Evolutionary conservation across 495 filamentous ascomycete genomes (phyloP).

Genomic region (Neurospora sublineolata): DNA sequence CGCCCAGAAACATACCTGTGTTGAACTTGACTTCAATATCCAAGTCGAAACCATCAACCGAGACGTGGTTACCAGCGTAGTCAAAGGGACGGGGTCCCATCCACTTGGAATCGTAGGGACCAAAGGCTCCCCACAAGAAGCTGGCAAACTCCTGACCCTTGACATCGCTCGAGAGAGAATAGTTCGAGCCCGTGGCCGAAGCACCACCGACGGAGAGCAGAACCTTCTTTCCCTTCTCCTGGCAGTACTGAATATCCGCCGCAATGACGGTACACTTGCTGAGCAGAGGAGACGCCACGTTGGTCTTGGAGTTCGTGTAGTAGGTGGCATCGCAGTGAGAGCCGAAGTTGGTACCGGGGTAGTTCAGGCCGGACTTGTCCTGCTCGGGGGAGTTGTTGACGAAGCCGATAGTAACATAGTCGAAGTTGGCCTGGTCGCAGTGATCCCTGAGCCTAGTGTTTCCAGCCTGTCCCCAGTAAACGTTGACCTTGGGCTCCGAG

Average conservation of each 20-base stretch:
- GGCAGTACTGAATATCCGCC: constrained; percentile 50
- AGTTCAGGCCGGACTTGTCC: constrained; percentile 19
- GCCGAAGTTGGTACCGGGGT: constrained; percentile 33
- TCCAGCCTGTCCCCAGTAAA: constrained; percentile 27
- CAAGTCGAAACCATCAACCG: constrained; percentile 59
- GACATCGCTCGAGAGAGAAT: constrained; percentile 35
- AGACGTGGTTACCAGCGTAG: constrained; percentile 20
- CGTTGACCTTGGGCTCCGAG: constrained; percentile 15
- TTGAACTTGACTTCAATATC: constrained; percentile 43
- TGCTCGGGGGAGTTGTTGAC: constrained; percentile 30
- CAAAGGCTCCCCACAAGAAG: constrained; percentile 57
- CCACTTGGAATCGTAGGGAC: constrained; percentile 31
- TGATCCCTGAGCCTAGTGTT: constrained; percentile 13
- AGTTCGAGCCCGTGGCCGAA: constrained; percentile 16
- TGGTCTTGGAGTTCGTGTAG: constrained; percentile 20
- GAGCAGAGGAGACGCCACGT: constrained; percentile 25
- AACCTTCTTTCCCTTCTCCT: constrained; percentile 51
- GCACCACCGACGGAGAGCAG: constrained; percentile 54
- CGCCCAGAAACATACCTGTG: not conserved
- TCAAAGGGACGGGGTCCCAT: constrained; percentile 54
- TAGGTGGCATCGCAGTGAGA: constrained; percentile 23
- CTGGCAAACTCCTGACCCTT: constrained; percentile 46
- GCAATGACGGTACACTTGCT: constrained; percentile 30
- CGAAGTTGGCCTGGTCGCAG: constrained; percentile 24
- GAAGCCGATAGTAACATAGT: constrained; percentile 32